Base-by-base conservation (phyloP, 306 rosid genomes). In the Pachyrhizus erosus region DNA sequence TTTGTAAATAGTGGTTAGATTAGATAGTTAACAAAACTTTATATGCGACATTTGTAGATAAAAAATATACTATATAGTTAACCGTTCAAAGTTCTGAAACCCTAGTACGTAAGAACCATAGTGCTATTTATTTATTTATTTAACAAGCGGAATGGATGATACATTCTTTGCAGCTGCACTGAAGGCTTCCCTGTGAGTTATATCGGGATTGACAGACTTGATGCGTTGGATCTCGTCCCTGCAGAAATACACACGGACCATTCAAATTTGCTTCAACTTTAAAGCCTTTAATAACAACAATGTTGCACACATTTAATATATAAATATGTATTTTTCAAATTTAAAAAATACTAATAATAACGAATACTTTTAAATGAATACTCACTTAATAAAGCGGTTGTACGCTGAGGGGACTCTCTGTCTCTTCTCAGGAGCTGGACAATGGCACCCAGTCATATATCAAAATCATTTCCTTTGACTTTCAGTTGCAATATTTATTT, bases 121-220 rank as follows among this genome's bases (percentile, higher is more conserved):
- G 27, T 62, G 18, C 27, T 60, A 72, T 68, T 23, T 48, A 31
- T 21, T 54, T 40, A 0, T n/a, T 55, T 65, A 37, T 51, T 17
- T 42, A 46, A 27, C 23, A 5, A n/a, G 42, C 24, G 17, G 73
- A 72, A 70, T 31, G 70, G 83, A 70, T 40, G 85, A 81, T 83
- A 96, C 99, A 84, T 96, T 96, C 91, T 96, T 96, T 83, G 99
- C 99, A 80, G 99, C 99, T 66, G 99, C 99, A 65, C 99, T 96
- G 85, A 96, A 96, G 82, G 99, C 99, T 82, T 93, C 99, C 86
- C 97, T 92, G 89, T 96, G 99, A 83, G 93, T 89, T 46, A 96
- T 93, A 80, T 93, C 99, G 65, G 99, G 99, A 91, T 96, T 96
- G 48, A 90, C 93, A 88, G 99, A 90, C 86, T 96, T 96, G 80